Conservation (phyloP, 1,139 yeast species). For the Casaregolazyma lundiana region DNA sequence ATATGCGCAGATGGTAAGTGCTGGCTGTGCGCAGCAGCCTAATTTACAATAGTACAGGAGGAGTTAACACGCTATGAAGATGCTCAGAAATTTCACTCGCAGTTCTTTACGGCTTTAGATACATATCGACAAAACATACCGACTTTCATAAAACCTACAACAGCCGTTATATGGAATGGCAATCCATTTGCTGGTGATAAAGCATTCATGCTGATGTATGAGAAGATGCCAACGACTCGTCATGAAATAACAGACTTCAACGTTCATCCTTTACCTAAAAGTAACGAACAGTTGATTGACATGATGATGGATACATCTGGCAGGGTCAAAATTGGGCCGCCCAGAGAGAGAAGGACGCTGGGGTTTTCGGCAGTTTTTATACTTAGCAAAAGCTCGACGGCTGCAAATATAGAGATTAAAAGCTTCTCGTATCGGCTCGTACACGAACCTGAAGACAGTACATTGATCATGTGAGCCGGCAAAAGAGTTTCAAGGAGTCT, state of each 20-base stretch:
- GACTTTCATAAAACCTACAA: slow-evolving; percentile 25
- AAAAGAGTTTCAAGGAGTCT: background rate
- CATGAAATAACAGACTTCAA: slow-evolving; percentile 33
- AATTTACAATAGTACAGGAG: background rate
- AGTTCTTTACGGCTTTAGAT: slow-evolving; percentile 29
- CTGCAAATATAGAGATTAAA: slow-evolving; percentile 20
- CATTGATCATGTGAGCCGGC: slow-evolving; percentile 17
- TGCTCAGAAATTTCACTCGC: slow-evolving; percentile 22
- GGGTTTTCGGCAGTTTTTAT: slow-evolving; percentile 33
- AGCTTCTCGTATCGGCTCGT: slow-evolving; percentile 34
- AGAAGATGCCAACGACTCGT: slow-evolving; percentile 28
- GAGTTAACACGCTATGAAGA: slow-evolving; percentile 6
- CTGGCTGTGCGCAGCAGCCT: background rate
- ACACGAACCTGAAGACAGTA: slow-evolving; percentile 32
- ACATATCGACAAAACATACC: slow-evolving; percentile 25
- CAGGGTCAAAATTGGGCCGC: slow-evolving; percentile 30
- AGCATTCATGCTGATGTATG: slow-evolving; percentile 30
- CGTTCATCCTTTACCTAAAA: slow-evolving; percentile 34
- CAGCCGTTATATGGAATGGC: slow-evolving; percentile 38
- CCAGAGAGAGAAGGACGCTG: slow-evolving; percentile 25
- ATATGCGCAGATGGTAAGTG: slow-evolving; percentile 1
- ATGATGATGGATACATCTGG: slow-evolving; percentile 32
- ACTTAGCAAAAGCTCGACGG: slow-evolving; percentile 21
- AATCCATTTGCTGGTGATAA: slow-evolving; percentile 37
- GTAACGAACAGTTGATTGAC: slow-evolving; percentile 17